Conservation (phyloP, 768 basidiomycete genomes). For the Trametes punicea region DNA sequence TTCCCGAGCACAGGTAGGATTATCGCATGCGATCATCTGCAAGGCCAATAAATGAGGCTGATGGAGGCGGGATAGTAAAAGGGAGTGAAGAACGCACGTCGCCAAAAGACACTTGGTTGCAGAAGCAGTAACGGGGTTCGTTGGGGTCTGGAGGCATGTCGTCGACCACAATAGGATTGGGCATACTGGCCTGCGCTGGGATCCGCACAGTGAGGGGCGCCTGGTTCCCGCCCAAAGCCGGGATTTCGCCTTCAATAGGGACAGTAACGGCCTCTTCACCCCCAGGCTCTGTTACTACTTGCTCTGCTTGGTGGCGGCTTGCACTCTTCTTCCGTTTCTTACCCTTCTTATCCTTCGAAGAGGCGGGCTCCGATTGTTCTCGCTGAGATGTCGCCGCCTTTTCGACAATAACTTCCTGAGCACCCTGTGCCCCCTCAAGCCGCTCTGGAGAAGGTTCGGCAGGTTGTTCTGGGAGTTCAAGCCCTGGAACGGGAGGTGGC, state of each 20-base stretch:
- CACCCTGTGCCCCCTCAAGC: neutral
- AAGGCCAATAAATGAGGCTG: neutral
- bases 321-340: slow-evolving; percentile 11
- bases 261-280: neutral
- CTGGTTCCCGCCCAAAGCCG: neutral
- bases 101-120: slow-evolving; percentile 76
- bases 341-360: slow-evolving; percentile 26
- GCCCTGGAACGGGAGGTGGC: slow-evolving; percentile 14
- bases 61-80: too few species aligned
- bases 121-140: slow-evolving; percentile 76
- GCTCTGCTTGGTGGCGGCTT: neutral
- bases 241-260: neutral
- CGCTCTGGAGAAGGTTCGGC: neutral
- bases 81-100: slow-evolving; percentile 45
- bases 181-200: slow-evolving; percentile 29
- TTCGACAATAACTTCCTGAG: neutral
- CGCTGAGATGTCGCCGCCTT: neutral
- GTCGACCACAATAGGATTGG: slow-evolving; percentile 1
- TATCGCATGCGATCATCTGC: slow-evolving; percentile 89
- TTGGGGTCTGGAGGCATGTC: slow-evolving; percentile 26
- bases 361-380: slow-evolving; percentile 7
- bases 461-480: neutral
- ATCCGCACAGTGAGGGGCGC: slow-evolving; percentile 35
- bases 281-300: neutral
- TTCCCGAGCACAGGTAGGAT: slow-evolving; percentile 64